Base-by-base conservation (phyloP, 805 yeast species). In the Metschnikowia colocasiae region DNA sequence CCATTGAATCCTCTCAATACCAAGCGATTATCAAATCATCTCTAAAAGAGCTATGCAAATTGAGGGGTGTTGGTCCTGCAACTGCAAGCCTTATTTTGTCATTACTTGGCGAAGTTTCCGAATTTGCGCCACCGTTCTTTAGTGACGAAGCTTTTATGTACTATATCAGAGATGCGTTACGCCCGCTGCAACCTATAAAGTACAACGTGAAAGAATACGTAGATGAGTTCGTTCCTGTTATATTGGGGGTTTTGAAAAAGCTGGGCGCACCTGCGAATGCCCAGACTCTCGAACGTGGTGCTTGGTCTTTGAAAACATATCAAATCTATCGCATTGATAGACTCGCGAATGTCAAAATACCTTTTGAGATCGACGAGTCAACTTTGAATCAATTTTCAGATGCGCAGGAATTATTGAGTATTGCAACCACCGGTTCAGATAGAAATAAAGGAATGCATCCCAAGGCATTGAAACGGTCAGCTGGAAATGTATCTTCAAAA, bases 61-160 rank as follows among this genome's bases (percentile, higher is more conserved):
- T 76, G 33, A 60, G 61, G 38, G 81, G 80, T 0, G 77, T 76
- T 4, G 81, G 81, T 0, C 79, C 79, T 1, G 81, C 81, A 6
- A 75, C 79, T 5, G 76, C 73, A 2, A 71, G 78, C 36, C 61
- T 76, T 45, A 55, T 76, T 0, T 51, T 72, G 34, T 74, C 79
- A 1, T 51, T 75, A 16, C 40, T 60, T 27, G n/a, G 32, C 33
- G 49, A 58, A 23, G 50, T 63, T 23, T 51, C 57, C 25, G 19
- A 27, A 1, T 51, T 62, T 22, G 60, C 69, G 2, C 75, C 76
- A 1, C 80, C 80, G 0, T 76, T 74, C 51, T 74, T 74, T 58
- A 73, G 79, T 37, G 81, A 76, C 49, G 80, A 75, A 56, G 63
- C 73, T n/a, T 75, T 67, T 49, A 52, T 62, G 45, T 67, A 65